phyloP scores from a whole-genome alignment of 208 protist genomes.

The Trypanosoma melophagium region DNA sequence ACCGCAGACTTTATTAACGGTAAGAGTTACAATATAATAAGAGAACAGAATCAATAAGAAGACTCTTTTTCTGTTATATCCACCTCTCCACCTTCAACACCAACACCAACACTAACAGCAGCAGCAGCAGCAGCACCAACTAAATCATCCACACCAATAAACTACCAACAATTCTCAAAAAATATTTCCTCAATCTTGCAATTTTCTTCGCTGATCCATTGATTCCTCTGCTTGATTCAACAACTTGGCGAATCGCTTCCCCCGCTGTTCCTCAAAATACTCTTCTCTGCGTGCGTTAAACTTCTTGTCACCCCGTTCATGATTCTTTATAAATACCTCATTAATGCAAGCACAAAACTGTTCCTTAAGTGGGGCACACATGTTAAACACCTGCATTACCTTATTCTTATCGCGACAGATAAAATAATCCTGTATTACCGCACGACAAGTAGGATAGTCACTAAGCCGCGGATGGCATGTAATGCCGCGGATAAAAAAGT shows the following conservation, averaged over 20 bases:
- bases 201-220: conserved; percentile 54
- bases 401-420: conserved; percentile 72
- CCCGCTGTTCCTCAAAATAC: conserved; percentile 63
- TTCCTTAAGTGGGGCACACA: conserved; percentile 80
- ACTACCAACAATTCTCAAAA: too few relatives aligned
- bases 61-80: too few relatives aligned
- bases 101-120: too few relatives aligned
- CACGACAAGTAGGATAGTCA: conserved; percentile 81
- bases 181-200: conserved; percentile 52
- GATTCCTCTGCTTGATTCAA: conserved; percentile 59
- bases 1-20: too few relatives aligned
- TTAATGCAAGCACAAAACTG: conserved; percentile 88
- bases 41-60: too few relatives aligned
- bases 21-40: too few relatives aligned
- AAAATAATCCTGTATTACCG: conserved; percentile 85
- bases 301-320: conserved; percentile 77
- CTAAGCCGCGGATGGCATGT: conserved; percentile 76
- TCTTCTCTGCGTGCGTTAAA: conserved; percentile 65
- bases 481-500: conserved; percentile 83
- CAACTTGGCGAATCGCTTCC: conserved; percentile 64
- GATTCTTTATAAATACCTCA: conserved; percentile 81
- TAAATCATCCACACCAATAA: too few relatives aligned
- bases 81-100: too few relatives aligned
- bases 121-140: too few relatives aligned
- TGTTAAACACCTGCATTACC: conserved; percentile 73